Evolutionary conservation across 495 filamentous ascomycete species (phyloP).

Genomic region (Podospora pseudopauciseta): DNA sequence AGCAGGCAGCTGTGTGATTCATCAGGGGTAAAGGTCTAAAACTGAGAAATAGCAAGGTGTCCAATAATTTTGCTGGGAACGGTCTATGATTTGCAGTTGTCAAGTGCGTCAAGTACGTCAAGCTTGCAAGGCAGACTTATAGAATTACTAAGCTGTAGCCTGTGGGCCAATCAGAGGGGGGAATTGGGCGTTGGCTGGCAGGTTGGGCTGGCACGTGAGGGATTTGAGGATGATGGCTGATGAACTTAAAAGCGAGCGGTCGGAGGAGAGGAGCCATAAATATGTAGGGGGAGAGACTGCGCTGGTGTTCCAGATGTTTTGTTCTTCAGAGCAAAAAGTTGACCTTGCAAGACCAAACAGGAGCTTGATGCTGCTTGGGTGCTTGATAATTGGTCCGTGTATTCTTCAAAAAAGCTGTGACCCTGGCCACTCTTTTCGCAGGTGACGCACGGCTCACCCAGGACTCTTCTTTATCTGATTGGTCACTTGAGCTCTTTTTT

Average conservation of each 20-base stretch:
- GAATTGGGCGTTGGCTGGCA: conserved; percentile 16
- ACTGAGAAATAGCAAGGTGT: background rate
- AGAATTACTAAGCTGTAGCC: conserved; percentile 18
- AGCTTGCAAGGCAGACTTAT: conserved; percentile 26
- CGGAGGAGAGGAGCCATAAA: background rate
- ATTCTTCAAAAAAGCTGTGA: conserved; percentile 1
- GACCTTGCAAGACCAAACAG: background rate
- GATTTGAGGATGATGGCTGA: background rate
- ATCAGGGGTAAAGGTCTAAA: conserved; percentile 4
- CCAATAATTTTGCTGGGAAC: background rate
- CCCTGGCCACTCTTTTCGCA: conserved; percentile 18
- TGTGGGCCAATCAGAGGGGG: conserved; percentile 16
- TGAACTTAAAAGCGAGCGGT: background rate
- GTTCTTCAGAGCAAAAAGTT: background rate
- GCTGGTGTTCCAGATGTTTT: background rate
- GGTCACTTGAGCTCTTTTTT: background rate
- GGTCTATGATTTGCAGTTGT: background rate
- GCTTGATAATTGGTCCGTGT: conserved; percentile 4
- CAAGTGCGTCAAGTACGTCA: background rate
- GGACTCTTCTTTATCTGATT: background rate
- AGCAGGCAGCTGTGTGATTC: background rate
- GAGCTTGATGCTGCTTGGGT: background rate
- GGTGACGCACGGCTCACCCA: conserved; percentile 10
- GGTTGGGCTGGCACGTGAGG: background rate
- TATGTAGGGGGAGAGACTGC: background rate